Evolutionary conservation across 2,329 filamentous ascomycete genomes (phyloP), one percentile per base, ranked within the genome.

Genomic region (Colletotrichum australisinense): DNA sequence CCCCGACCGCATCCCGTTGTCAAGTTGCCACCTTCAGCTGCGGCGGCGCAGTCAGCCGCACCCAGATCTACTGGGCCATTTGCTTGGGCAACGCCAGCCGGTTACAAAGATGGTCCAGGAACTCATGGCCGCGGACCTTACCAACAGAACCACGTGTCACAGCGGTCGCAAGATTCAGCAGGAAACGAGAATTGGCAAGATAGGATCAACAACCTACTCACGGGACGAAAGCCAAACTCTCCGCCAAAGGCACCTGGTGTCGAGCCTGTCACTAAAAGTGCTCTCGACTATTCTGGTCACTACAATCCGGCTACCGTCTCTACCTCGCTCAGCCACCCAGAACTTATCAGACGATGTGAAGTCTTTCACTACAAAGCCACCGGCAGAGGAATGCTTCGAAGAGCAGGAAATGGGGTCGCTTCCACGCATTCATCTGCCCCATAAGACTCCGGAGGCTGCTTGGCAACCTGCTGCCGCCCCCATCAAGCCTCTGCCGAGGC

Each of bases 311-410:
- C 93, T 5, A 94, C 93, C 0, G 93, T 97, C 2, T 14, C 84
- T 96, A 8, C 94, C 83, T 62, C 81, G 68, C 53, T 66, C 71
- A 2, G 32, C n/a, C 16, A 6, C 38, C 11, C 63, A 72, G 4
- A 57, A 59, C 12, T 30, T 56, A 1, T 46, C 63, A 30, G 72
- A 72, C 16, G 69, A 74, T 16, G 53, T 53, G 19, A 72, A 63
- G 63, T 85, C 86, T 35, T 80, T 88, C 24, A 86, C 86, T 19
- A 91, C 91, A 4, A 93, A 92, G 78, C 90, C 91, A 60, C 93
- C 94, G 83, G 93, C 93, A 6, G 93, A 95, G 75, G 92, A 94
- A 74, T 94, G 94, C 76, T 95, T 95, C 76, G 93, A 94, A 79
- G 93, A 95, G 78, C 93, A 94, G 78, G 93, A 95, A 80, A 93